phyloP scores from a whole-genome alignment of 495 filamentous ascomycete species.

The Aspergillus hancockii region DNA sequence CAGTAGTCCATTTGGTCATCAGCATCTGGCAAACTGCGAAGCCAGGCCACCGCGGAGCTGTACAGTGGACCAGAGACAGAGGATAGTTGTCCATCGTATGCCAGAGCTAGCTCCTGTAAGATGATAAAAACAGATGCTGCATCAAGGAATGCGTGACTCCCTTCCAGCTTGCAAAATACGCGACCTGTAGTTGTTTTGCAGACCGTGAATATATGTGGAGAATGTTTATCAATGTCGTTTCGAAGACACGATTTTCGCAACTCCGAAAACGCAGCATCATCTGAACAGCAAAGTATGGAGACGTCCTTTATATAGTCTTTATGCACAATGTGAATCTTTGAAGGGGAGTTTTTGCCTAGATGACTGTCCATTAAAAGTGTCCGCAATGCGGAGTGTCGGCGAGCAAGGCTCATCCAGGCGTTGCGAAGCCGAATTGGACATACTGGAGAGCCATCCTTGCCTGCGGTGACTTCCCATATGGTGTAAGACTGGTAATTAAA shows the following conservation, averaged over 20 bases:
- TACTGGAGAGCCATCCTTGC: conserved; percentile 13
- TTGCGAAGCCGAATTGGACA: conserved; percentile 26
- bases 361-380: background rate
- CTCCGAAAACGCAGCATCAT: background rate
- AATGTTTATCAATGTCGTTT: conserved; percentile 11
- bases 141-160: conserved; percentile 44
- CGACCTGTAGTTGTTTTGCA: conserved; percentile 23
- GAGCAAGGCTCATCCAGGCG: conserved; percentile 35
- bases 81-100: conserved; percentile 30
- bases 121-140: conserved; percentile 28
- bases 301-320: background rate
- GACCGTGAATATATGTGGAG: conserved; percentile 36
- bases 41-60: conserved; percentile 45
- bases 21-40: conserved; percentile 27
- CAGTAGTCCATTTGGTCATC: conserved; percentile 39
- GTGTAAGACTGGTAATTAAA: conserved; percentile 36
- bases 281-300: background rate
- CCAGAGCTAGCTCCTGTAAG: conserved; percentile 24
- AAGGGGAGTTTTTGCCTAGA: background rate
- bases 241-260: conserved; percentile 11
- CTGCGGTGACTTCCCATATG: conserved; percentile 27
- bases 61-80: conserved; percentile 37
- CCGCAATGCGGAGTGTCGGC: conserved; percentile 28
- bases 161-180: conserved; percentile 42
- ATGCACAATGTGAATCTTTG: background rate